Evolutionary conservation across 345 rosid genomes (phyloP).

Genomic region (Gossypium herbaceum): DNA sequence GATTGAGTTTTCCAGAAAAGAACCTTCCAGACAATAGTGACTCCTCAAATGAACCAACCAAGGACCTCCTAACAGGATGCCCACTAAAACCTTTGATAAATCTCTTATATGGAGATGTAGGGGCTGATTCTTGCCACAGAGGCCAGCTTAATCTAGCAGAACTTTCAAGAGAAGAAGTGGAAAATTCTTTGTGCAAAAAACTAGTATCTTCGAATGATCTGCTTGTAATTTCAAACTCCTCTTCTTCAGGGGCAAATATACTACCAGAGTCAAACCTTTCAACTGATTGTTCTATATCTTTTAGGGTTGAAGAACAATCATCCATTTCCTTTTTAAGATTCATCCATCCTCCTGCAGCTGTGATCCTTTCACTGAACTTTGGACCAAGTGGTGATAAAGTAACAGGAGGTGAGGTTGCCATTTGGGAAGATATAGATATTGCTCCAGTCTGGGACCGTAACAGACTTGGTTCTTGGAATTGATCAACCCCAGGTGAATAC

Average conservation of each 20-base stretch:
- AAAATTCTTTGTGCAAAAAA: constrained; percentile 44
- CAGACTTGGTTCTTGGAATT: constrained; percentile 28
- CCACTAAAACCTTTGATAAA: constrained; percentile 65
- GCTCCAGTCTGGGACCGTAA: constrained; percentile 36
- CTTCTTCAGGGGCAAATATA: constrained; percentile 32
- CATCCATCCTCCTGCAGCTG: constrained; percentile 34
- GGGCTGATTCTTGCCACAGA: constrained; percentile 37
- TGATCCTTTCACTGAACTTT: constrained; percentile 52
- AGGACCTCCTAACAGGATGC: constrained; percentile 68
- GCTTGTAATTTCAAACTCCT: constrained; percentile 35
- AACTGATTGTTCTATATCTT: constrained; percentile 37
- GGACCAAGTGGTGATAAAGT: constrained; percentile 91
- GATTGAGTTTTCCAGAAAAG: constrained; percentile 54
- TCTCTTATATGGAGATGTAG: constrained; percentile 41
- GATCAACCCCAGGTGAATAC: constrained; percentile 34
- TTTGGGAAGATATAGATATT: constrained; percentile 41
- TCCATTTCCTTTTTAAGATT: constrained; percentile 29
- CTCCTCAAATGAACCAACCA: constrained; percentile 97
- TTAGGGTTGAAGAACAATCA: constrained; percentile 28
- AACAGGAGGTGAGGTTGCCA: constrained; percentile 43
- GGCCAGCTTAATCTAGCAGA: constrained; percentile 32
- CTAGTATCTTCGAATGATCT: constrained; percentile 55
- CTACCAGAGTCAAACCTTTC: constrained; percentile 27
- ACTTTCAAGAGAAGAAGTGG: constrained; percentile 53
- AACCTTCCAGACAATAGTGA: constrained; percentile 81